Evolutionary conservation across 495 filamentous ascomycete genomes (phyloP).

Genomic region (Podospora pseudocomata): DNA sequence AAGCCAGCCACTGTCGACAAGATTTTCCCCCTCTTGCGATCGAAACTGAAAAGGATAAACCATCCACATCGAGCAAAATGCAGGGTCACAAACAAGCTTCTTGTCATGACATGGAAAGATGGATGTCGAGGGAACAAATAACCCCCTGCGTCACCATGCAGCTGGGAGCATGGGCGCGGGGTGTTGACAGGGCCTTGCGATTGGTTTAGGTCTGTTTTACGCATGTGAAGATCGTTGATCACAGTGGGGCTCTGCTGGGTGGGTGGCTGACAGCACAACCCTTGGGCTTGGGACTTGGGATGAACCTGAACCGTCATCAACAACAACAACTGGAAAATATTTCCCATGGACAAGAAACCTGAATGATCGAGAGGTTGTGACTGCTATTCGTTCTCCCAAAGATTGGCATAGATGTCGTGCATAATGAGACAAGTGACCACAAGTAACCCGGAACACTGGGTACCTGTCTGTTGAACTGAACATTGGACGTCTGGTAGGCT

Average conservation of each 20-base stretch:
- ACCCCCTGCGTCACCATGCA: constrained; percentile 7
- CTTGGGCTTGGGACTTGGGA: neutral
- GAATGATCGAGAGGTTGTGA: neutral
- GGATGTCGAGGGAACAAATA: neutral
- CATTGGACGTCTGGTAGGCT: constrained; percentile 2
- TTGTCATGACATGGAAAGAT: neutral
- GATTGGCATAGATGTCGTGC: too few relatives aligned
- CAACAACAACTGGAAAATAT: neutral
- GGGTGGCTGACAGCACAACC: neutral
- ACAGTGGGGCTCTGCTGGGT: neutral
- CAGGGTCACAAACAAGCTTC: constrained; percentile 6
- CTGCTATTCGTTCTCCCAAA: too few relatives aligned
- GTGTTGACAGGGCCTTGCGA: neutral
- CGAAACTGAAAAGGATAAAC: neutral
- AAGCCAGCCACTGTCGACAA: neutral
- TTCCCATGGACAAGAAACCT: neutral
- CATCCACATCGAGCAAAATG: neutral
- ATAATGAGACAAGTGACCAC: too few relatives aligned
- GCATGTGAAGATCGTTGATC: constrained; percentile 14
- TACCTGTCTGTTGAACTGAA: too few relatives aligned
- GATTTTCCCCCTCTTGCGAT: neutral
- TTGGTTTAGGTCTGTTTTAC: neutral
- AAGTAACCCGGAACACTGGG: too few relatives aligned
- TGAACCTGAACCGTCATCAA: neutral
- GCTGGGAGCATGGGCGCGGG: neutral